phyloP scores from a whole-genome alignment of 169 alveolate species.

The Theileria sp. region DNA sequence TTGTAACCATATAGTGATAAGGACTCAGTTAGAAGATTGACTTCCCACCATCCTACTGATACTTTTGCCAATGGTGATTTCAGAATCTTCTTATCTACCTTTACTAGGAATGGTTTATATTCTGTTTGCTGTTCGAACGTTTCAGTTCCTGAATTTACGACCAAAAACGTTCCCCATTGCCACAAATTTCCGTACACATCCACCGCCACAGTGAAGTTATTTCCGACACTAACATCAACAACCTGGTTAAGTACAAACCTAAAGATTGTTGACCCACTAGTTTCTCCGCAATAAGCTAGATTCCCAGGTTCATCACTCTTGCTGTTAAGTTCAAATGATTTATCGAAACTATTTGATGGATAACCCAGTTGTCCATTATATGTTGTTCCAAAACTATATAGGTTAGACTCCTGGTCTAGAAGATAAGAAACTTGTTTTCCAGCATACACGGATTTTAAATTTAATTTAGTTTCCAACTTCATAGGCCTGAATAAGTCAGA shows the following conservation, averaged over 20 bases:
- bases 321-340: neutral
- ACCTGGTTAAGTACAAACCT: neutral
- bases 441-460: conserved; percentile 14
- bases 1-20: conserved; percentile 47
- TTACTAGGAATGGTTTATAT: conserved; percentile 23
- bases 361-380: conserved; percentile 61
- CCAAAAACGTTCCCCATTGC: conserved; percentile 52
- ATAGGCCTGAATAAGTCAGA: neutral
- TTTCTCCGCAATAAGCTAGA: neutral
- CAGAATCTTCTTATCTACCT: conserved; percentile 22
- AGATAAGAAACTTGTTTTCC: conserved; percentile 57
- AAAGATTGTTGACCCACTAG: neutral
- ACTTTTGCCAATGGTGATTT: conserved; percentile 35
- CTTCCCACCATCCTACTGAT: conserved; percentile 57
- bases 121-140: conserved; percentile 3
- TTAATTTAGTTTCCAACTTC: conserved; percentile 17
- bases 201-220: conserved; percentile 43
- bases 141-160: conserved; percentile 17
- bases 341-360: neutral
- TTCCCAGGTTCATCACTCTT: neutral
- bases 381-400: conserved; percentile 48
- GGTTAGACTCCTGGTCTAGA: conserved; percentile 20
- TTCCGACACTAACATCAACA: conserved; percentile 32
- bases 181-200: conserved; percentile 24
- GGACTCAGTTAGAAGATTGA: conserved; percentile 52